Base-by-base conservation (phyloP, 1,284 basidiomycete species). In the Butyriboletus appendiculatus region DNA sequence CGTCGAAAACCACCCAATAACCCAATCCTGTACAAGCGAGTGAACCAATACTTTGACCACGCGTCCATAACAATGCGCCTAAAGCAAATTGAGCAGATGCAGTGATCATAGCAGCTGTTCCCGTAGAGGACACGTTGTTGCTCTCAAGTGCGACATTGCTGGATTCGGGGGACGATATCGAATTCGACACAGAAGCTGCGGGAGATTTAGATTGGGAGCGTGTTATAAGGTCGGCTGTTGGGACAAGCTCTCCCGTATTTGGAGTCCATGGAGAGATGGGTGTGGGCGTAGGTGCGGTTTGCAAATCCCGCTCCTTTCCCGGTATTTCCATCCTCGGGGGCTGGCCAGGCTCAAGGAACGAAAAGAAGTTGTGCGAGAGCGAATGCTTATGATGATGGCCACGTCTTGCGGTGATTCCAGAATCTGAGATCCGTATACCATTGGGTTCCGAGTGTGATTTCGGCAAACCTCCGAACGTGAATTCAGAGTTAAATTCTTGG, bases 1-100 rank as follows among this genome's bases (percentile, higher is more conserved):
- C 84, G 69, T 99, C 96, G 66, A 98, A 99, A 1, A 98, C 94
- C 30, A 97, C 85, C 80, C 97, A 90, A 69, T 98, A 99, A 0
- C 96, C 96, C 15, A 98, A 72, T 0, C 94, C 96, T 0, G 95
- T 96, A 52, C 91, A 86, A 2, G 90, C 81, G 26, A 98, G 75
- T 46, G 93, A 95, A 16, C 96, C 96, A 28, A 84, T 82, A 56
- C 90, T 86, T 70, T 98, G 96, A 1, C 95, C 96, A n/a, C 81
- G 79, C 3, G 96, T 86, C 96, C 96, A 99, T 11, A 98, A 59
- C 63, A 78, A 81, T 2, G 83, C 84, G 0, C 88, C 89, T 1
- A 90, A 72, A 2, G 78, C 57, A 53, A 88, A 87, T 59, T 88
- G 84, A 22, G 59, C 65, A 0, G 63, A 53, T 3, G 73, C 67